Conservation (phyloP, 2,329 filamentous ascomycete genomes). For the Macrophomina tecta region DNA sequence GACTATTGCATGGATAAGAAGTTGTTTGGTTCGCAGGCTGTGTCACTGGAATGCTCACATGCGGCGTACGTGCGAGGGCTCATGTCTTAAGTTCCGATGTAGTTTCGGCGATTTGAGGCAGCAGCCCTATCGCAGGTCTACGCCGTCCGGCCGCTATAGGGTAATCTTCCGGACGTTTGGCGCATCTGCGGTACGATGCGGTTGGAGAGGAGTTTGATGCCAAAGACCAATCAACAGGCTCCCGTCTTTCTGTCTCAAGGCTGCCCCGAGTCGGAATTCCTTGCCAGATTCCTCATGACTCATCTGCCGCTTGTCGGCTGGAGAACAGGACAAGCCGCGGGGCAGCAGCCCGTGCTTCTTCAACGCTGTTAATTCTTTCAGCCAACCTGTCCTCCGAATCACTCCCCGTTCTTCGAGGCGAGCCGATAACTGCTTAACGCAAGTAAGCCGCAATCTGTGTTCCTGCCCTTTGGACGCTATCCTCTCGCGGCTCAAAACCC, state of each 20-base stretch:
- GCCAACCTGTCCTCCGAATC: too few species aligned
- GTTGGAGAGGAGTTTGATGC: neutral
- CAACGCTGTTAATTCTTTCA: neutral
- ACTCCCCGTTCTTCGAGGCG: neutral
- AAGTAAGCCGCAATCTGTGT: neutral
- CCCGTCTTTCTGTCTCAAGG: neutral
- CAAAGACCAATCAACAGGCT: constrained; percentile 9
- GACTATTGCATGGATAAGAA: too few species aligned
- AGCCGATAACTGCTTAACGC: neutral
- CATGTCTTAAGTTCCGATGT: constrained; percentile 1
- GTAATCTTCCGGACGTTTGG: neutral
- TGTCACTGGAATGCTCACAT: too few species aligned
- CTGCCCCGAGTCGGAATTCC: neutral
- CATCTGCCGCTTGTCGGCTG: constrained; percentile 12
- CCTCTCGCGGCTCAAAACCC: neutral
- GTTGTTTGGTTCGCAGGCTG: too few species aligned
- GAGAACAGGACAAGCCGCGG: constrained; percentile 4
- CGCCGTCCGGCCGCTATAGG: neutral
- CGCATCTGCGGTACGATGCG: constrained; percentile 4
- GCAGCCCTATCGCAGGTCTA: neutral
- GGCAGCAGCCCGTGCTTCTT: neutral
- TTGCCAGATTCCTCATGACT: constrained; percentile 14
- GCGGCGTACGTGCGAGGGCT: neutral
- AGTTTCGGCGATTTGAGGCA: constrained; percentile 1
- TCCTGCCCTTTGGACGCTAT: neutral